These are phyloP conservation scores for Beauveria pseudobassiana DNA, from an alignment of 2,329 filamentous ascomycete species.

Conservation along the genomic window DNA sequence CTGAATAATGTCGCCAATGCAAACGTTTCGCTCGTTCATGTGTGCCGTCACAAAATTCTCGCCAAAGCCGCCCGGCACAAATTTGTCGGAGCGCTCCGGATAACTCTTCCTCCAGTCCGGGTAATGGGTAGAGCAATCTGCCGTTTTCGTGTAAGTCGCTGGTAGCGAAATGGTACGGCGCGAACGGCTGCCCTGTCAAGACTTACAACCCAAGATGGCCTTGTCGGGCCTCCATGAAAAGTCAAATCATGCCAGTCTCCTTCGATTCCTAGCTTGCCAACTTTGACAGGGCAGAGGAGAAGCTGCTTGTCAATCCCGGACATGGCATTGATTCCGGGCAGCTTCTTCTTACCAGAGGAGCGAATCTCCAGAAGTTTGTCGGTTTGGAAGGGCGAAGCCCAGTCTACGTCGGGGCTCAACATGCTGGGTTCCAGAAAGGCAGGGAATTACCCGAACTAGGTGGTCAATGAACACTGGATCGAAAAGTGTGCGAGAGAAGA, in stretches of 20 bases:
- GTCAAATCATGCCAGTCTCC: constrained; percentile 55
- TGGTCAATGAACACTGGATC: not conserved
- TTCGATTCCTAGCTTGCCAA: constrained; percentile 43
- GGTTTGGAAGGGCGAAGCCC: constrained; percentile 33
- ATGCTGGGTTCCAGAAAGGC: not conserved
- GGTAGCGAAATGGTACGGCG: not conserved
- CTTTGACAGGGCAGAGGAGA: constrained; percentile 34
- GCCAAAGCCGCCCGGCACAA: constrained; percentile 53
- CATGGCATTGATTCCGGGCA: constrained; percentile 42
- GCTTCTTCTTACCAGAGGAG: constrained; percentile 46
- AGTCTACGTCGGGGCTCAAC: constrained; percentile 23
- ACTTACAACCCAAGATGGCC: constrained; percentile 50
- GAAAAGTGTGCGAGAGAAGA: not conserved
- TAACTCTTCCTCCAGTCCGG: constrained; percentile 44
- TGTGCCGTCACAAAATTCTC: constrained; percentile 53
- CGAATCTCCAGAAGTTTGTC: constrained; percentile 51
- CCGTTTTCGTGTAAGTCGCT: not conserved
- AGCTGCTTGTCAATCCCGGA: constrained; percentile 51
- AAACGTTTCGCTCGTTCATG: constrained; percentile 58
- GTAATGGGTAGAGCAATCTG: constrained; percentile 56
- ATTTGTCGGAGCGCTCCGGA: constrained; percentile 41
- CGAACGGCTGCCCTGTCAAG: not conserved
- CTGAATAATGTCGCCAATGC: constrained; percentile 54
- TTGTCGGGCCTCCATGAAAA: constrained; percentile 56
- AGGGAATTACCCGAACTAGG: not conserved